Base-by-base conservation (phyloP, 2,329 filamentous ascomycete species). In the Stylonectria norvegica region DNA sequence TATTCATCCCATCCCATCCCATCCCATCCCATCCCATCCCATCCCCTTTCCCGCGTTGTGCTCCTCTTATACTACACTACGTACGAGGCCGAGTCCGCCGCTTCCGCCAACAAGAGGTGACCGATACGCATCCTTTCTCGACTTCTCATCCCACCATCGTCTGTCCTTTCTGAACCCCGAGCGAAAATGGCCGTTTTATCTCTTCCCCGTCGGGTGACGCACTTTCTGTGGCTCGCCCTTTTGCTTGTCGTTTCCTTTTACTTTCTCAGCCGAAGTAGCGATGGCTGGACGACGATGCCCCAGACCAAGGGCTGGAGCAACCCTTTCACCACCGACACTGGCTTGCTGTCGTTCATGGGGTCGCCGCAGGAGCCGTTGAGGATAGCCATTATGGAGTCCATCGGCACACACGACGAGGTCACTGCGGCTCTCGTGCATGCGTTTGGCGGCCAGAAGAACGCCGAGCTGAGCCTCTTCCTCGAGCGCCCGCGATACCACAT, bases 321-420 rank as follows among this genome's bases (percentile, higher is more conserved):
- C 16, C 53, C 53, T n/a, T 55, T 53, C 34, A 50, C 48, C 12
- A 53, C 51, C 30, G 51, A 55, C 20, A 50, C 53, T 36, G 52
- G 52, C 33, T 37, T 52, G 19, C 41, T 36, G 7, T 16, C 43
- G 9, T 27, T 20, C 15, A 34, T 33, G 23, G 20, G 23, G 25
- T 11, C 18, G n/a, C 16, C 19, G 15, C 32, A 45, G 2, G 45
- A 49, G 14, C 47, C 51, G 23, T 40, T 57, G 20, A 50, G 50
- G 30, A 54, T 58, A 19, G 38, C 57, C 36, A 49, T 58, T 28
- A n/a, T 49, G 16, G 56, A 59, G 49, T 45, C 54, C n/a, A 45
- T 43, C 15, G 54, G 56, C 17, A 53, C 49, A 5, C 56, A 59
- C 48, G 56, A 59, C 20, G 56, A 59, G 43, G 56, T 59, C 15